Evolutionary conservation across 805 yeast species (phyloP).

Genomic region (Candida nanaspora): DNA sequence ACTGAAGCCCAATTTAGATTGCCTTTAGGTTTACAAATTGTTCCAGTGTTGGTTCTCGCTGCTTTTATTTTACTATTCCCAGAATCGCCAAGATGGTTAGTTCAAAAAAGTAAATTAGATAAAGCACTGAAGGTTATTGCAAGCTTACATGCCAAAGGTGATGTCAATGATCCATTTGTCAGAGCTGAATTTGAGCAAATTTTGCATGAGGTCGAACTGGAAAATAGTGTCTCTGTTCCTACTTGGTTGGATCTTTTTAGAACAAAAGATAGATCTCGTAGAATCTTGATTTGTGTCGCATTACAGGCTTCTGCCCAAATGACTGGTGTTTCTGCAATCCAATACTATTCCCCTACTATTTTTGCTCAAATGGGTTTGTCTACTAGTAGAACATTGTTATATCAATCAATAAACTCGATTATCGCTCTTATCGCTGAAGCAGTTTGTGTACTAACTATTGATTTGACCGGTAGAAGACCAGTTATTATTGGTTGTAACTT

Average conservation of each 20-base stretch:
- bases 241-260: conserved; percentile 29
- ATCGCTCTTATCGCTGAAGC: conserved; percentile 18
- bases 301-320: conserved; percentile 19
- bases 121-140: conserved; percentile 36
- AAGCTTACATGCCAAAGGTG: conserved; percentile 33
- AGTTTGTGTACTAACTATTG: conserved; percentile 12
- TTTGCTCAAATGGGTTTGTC: conserved; percentile 39
- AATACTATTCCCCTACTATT: conserved; percentile 39
- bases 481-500: conserved; percentile 10
- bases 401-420: conserved; percentile 18
- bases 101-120: conserved; percentile 37
- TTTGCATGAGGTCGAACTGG: conserved; percentile 39
- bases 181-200: conserved; percentile 51
- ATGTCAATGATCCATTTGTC: conserved; percentile 38
- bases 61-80: conserved; percentile 36
- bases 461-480: conserved; percentile 18
- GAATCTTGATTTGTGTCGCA: conserved; percentile 19
- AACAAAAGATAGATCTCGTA: conserved; percentile 17
- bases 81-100: conserved; percentile 46
- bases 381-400: conserved; percentile 17
- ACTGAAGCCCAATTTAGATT: conserved; percentile 29
- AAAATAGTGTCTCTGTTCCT: conserved; percentile 26
- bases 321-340: conserved; percentile 39
- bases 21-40: conserved; percentile 41
- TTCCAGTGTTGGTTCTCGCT: conserved; percentile 38